A percentile compares a stretch with the other conserved stretches of the same genome.
phyloP scores from a whole-genome alignment of 768 basidiomycete genomes.

The Hygrocybe coccinea region DNA sequence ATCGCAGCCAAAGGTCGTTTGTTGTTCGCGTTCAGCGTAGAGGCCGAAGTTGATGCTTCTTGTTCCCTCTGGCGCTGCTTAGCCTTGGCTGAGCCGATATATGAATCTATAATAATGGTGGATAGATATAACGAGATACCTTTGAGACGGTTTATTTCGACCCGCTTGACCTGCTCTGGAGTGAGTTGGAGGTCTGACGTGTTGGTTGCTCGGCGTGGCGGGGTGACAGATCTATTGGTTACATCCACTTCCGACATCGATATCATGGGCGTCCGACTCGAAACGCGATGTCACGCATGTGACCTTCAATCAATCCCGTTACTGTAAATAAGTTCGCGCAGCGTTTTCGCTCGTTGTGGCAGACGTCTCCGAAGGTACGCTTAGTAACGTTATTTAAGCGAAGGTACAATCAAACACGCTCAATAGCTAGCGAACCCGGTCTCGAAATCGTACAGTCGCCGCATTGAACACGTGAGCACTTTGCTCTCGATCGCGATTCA shows the following conservation, averaged over 20 bases:
- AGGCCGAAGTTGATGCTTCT: conserved; percentile 43
- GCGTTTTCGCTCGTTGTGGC: too few species aligned
- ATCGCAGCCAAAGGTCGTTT: conserved; percentile 66
- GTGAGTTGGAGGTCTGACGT: conserved; percentile 37
- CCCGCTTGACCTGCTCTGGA: conserved; percentile 63
- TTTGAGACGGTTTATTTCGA: conserved; percentile 77
- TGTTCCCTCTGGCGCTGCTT: conserved; percentile 64
- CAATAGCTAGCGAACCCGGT: too few species aligned
- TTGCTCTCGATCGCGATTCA: too few species aligned
- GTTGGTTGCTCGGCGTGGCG: conserved; percentile 29
- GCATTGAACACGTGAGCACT: too few species aligned
- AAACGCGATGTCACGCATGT: background rate
- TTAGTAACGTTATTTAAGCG: too few species aligned
- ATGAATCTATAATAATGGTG: background rate
- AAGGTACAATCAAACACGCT: too few species aligned
- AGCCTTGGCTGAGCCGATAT: conserved; percentile 56
- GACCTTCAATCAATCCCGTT: background rate
- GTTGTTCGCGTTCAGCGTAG: conserved; percentile 54
- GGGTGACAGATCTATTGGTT: conserved; percentile 32
- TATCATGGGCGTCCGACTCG: background rate
- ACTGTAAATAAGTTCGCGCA: too few species aligned
- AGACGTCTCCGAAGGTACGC: too few species aligned
- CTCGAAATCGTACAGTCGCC: too few species aligned
- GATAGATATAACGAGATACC: conserved; percentile 36
- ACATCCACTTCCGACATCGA: background rate